Percentiles rank a stretch among this genome's conserved stretches.
Conservation (phyloP, 345 rosid species). For the Acer saccharum region DNA sequence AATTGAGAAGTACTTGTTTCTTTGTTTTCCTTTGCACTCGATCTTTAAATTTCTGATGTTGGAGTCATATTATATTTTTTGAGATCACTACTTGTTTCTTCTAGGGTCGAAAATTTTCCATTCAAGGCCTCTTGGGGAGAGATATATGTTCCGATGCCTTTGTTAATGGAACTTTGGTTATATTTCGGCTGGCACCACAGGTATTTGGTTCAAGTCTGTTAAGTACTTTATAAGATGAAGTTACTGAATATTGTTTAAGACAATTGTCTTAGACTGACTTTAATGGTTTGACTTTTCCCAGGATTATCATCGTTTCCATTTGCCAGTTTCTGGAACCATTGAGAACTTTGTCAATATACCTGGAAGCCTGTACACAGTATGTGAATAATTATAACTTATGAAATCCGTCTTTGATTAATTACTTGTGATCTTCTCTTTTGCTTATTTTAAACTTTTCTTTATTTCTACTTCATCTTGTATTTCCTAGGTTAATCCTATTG, state of each 20-base stretch:
- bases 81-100: slow-evolving; percentile 1
- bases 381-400: slow-evolving; percentile 16
- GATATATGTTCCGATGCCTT: slow-evolving; percentile 50
- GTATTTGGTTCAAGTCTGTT: slow-evolving; percentile 29
- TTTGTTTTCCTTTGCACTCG: slow-evolving; percentile 4
- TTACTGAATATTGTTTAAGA: not conserved
- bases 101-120: slow-evolving; percentile 84
- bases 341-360: slow-evolving; percentile 61
- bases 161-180: slow-evolving; percentile 74
- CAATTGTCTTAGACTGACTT: not conserved
- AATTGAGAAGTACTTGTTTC: not conserved
- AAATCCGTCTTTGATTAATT: not conserved
- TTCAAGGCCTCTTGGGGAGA: slow-evolving; percentile 85
- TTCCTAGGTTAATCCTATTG: slow-evolving; percentile 88
- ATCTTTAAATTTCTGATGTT: not conserved
- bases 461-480: slow-evolving; percentile 11
- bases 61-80: not conserved
- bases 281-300: slow-evolving; percentile 29
- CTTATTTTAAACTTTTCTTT: not conserved
- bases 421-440: not conserved
- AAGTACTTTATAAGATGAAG: not conserved
- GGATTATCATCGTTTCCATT: slow-evolving; percentile 93
- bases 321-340: slow-evolving; percentile 81
- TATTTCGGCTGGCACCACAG: slow-evolving; percentile 95
- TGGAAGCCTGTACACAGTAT: slow-evolving; percentile 83